Evolutionary conservation across 257 asterid genomes (phyloP).

Genomic region (Solanum sejunctum): DNA sequence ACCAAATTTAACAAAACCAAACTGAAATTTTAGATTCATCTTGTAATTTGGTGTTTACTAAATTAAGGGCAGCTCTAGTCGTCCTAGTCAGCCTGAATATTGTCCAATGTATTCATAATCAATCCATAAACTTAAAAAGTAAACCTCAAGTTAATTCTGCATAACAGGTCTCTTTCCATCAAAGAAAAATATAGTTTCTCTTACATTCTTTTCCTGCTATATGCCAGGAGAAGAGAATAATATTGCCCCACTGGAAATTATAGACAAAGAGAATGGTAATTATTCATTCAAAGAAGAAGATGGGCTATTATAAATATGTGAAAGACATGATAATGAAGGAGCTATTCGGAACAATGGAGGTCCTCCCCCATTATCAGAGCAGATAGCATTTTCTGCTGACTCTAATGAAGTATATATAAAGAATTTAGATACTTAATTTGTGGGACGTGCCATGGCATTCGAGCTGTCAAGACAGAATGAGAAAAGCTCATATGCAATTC

Average conservation of each 20-base stretch:
- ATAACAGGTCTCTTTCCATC: background rate
- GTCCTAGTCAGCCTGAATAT: background rate
- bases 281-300: background rate
- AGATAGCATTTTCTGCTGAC: background rate
- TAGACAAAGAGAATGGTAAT: background rate
- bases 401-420: background rate
- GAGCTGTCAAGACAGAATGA: background rate
- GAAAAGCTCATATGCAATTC: background rate
- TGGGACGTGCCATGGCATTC: background rate
- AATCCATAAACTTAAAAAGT: background rate
- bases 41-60: background rate
- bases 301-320: background rate
- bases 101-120: background rate
- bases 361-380: background rate
- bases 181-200: background rate
- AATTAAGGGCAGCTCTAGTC: background rate
- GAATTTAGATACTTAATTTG: background rate
- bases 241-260: background rate
- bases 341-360: background rate
- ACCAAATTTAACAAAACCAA: background rate
- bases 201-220: background rate
- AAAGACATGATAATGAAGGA: background rate
- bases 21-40: background rate
- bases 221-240: background rate
- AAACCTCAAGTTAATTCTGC: background rate